Evolutionary conservation across 2,329 filamentous ascomycete species (phyloP).

Genomic region (Botrytis deweyae): DNA sequence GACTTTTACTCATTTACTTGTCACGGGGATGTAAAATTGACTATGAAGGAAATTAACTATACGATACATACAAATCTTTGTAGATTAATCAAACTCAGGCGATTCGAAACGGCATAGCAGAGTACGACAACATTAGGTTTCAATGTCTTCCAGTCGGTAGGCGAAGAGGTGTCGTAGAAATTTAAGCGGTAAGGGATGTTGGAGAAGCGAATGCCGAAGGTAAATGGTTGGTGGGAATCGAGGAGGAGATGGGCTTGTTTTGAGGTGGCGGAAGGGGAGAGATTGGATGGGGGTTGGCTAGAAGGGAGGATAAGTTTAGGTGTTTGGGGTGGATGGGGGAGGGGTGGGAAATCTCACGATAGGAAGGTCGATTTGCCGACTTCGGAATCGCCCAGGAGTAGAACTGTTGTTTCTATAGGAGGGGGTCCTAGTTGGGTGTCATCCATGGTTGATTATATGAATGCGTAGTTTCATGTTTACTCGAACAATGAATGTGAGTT

Average conservation of each 20-base stretch:
- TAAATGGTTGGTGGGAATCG: conserved; percentile 60
- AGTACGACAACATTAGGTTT: conserved; percentile 58
- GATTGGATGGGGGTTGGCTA: conserved; percentile 37
- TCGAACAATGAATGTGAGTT: neutral
- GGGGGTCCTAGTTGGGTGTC: conserved; percentile 33
- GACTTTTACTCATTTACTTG: neutral
- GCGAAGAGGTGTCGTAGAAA: conserved; percentile 59
- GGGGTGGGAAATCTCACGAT: conserved; percentile 48
- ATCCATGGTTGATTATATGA: conserved; percentile 24
- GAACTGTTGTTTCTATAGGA: conserved; percentile 49
- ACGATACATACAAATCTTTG: conserved; percentile 51
- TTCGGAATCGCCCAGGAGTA: conserved; percentile 58
- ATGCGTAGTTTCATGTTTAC: neutral
- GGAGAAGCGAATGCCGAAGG: conserved; percentile 53
- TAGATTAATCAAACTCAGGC: conserved; percentile 58
- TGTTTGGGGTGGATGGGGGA: neutral
- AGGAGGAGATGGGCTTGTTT: conserved; percentile 45
- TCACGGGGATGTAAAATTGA: neutral
- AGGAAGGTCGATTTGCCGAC: conserved; percentile 63
- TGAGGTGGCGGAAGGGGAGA: conserved; percentile 38
- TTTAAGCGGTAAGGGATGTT: conserved; percentile 53
- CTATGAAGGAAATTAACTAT: neutral
- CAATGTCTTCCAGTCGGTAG: conserved; percentile 58
- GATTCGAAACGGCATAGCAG: conserved; percentile 62
- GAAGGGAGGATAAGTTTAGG: conserved; percentile 36